Evolutionary conservation across 768 basidiomycete species (phyloP), one percentile per base, ranked within the genome.

Genomic region (Russula compacta): DNA sequence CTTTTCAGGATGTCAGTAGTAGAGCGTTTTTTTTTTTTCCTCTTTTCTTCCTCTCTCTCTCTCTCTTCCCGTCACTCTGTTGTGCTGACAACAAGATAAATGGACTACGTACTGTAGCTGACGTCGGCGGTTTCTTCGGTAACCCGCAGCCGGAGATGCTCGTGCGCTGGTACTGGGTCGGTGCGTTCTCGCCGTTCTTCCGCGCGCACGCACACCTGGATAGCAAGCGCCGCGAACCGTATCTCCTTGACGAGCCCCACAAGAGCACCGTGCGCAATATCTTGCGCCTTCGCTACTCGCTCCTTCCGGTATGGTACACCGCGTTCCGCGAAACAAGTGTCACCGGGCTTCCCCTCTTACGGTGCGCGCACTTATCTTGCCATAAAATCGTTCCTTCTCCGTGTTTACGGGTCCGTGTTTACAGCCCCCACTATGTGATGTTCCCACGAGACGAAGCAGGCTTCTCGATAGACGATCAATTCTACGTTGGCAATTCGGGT

Each of bases 121-220:
- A 99, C 68, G 94, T 98, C 55, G 95, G 97, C 19, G 97, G 97
- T 15, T 99, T 98, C 85, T 98, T 98, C 70, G 95, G 95, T 17
- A 95, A 98, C 72, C 95, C 97, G 0, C 84, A 87, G 48, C 81
- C 88, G 0, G 97, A 98, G 69, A 92, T 98, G 85, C 83, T 99
- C 38, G 86, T 94, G 9, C 81, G 97, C 51, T 99, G 95, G 95
- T 98, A 99, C 67, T 92, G 90, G 75, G 89, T 95, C 53, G 97
- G 97, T 29, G 83, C 85, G 1, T 95, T 98, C 74, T 86, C 86
- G 55, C 95, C 97, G 6, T 99, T 99, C 84, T 95, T 98, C 86
- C 84, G 97, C 60, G 97, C 95, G 1, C 97, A 99, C 72, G 95
- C 95, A 11, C 95, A 98, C 72, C 86, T 98, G 68, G 95, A 99